Conservation (phyloP, 2,329 filamentous ascomycete genomes). For the Drechslera avenae region DNA sequence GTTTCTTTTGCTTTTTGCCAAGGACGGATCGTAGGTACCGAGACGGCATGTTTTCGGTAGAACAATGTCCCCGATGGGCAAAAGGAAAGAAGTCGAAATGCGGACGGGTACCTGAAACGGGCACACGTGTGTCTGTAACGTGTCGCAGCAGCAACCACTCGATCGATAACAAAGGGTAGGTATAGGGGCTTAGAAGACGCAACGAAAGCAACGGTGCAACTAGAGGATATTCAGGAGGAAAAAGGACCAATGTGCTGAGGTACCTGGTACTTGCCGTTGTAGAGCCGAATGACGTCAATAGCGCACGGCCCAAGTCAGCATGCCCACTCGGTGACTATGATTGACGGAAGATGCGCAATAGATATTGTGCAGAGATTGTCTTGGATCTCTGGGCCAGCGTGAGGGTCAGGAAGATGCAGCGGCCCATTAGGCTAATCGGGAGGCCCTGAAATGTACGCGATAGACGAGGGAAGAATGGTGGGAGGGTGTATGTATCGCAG, state of each 20-base stretch:
- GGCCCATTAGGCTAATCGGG: background rate
- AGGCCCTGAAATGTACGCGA: background rate
- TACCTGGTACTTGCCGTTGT: no score
- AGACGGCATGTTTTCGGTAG: slow-evolving; percentile 1
- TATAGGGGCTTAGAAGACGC: no score
- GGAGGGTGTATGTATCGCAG: background rate
- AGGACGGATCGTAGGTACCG: background rate
- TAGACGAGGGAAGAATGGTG: background rate
- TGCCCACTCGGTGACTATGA: background rate
- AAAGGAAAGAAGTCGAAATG: background rate
- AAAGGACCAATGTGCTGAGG: no score
- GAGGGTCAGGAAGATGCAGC: background rate
- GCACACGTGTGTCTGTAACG: slow-evolving; percentile 6
- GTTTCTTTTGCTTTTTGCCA: slow-evolving; percentile 3
- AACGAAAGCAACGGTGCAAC: no score
- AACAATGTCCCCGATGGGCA: background rate
- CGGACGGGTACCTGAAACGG: slow-evolving; percentile 7
- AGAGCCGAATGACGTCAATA: no score
- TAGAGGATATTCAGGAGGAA: no score
- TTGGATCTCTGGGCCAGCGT: background rate
- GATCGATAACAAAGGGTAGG: background rate
- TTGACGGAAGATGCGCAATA: background rate
- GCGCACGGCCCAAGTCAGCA: no score
- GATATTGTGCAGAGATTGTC: background rate
- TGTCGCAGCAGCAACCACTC: slow-evolving; percentile 2